Conservation (phyloP, 352 stramenopile species). For the Blastocystis sp. region DNA sequence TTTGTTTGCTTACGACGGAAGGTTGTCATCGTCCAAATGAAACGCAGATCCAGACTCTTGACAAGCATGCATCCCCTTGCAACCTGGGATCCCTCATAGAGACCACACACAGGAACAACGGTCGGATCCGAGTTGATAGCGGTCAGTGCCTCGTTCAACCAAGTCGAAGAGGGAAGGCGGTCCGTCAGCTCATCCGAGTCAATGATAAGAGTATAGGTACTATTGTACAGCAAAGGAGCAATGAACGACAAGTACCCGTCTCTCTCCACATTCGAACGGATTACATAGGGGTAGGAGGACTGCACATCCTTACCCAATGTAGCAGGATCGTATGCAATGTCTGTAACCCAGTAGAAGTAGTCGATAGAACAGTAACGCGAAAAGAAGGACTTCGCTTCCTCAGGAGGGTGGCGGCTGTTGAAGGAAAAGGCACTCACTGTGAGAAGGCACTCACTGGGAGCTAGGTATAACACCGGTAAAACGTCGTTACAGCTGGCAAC, state of each 20-base stretch:
- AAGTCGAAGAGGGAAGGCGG: not conserved
- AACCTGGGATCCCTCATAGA: not conserved
- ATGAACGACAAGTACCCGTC: not conserved
- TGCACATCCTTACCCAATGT: not conserved
- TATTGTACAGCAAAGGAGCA: not conserved
- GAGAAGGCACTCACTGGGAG: not conserved
- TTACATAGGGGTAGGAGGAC: not conserved
- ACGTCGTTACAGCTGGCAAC: no score
- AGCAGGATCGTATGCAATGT: not conserved
- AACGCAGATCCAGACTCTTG: constrained; percentile 8
- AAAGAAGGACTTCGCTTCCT: not conserved
- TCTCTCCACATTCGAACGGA: not conserved
- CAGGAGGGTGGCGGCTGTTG: not conserved
- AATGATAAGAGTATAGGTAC: not conserved
- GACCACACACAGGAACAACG: not conserved
- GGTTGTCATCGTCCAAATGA: constrained; percentile 25
- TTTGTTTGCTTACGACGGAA: not conserved
- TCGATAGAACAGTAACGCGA: not conserved
- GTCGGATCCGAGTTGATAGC: not conserved
- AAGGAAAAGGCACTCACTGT: not conserved
- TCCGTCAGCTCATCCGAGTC: not conserved
- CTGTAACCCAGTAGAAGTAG: not conserved
- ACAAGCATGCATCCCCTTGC: constrained; percentile 20
- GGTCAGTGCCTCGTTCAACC: not conserved
- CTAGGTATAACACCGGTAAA: not conserved